phyloP scores from a whole-genome alignment of 2,329 filamentous ascomycete species.

The Leptographium flavum region DNA sequence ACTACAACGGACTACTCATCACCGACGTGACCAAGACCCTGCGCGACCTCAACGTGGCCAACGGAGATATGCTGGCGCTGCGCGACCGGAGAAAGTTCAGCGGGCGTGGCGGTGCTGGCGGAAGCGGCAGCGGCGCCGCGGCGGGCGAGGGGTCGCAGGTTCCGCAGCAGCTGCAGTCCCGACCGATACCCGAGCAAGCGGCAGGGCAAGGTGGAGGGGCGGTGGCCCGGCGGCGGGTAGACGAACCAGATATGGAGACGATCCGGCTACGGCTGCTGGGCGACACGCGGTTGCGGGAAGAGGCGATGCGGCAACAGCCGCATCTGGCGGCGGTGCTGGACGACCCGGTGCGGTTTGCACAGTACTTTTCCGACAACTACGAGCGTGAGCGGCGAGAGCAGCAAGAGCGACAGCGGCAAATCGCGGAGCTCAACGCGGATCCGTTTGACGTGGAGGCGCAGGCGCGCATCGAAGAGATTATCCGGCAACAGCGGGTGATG shows the following conservation, averaged over 20 bases:
- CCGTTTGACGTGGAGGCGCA: slow-evolving; percentile 91
- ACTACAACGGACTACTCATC: slow-evolving; percentile 77
- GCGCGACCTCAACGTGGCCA: slow-evolving; percentile 62
- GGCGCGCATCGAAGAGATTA: slow-evolving; percentile 88
- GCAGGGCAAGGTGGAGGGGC: slow-evolving; percentile 13
- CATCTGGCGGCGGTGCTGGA: slow-evolving; percentile 64
- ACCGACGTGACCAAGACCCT: slow-evolving; percentile 67
- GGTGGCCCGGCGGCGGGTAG: background rate
- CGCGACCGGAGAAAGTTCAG: slow-evolving; percentile 46
- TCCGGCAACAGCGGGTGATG: slow-evolving; percentile 83
- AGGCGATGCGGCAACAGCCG: slow-evolving; percentile 59
- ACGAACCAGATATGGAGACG: slow-evolving; percentile 57
- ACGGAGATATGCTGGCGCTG: slow-evolving; percentile 86
- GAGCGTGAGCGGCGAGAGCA: slow-evolving; percentile 59
- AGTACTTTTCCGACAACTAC: slow-evolving; percentile 53
- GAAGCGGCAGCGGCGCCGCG: too few species aligned
- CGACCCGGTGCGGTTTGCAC: slow-evolving; percentile 61
- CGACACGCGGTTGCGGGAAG: slow-evolving; percentile 56
- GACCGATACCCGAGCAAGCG: slow-evolving; percentile 15
- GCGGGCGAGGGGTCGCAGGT: slow-evolving; percentile 17
- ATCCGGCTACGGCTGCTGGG: slow-evolving; percentile 72
- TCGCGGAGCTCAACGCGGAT: slow-evolving; percentile 77
- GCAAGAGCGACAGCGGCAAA: slow-evolving; percentile 65
- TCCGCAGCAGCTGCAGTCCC: slow-evolving; percentile 14
- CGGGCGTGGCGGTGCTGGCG: slow-evolving; percentile 28